Conservation (phyloP, 2,329 filamentous ascomycete species). For the Elsinoe ampelina region DNA sequence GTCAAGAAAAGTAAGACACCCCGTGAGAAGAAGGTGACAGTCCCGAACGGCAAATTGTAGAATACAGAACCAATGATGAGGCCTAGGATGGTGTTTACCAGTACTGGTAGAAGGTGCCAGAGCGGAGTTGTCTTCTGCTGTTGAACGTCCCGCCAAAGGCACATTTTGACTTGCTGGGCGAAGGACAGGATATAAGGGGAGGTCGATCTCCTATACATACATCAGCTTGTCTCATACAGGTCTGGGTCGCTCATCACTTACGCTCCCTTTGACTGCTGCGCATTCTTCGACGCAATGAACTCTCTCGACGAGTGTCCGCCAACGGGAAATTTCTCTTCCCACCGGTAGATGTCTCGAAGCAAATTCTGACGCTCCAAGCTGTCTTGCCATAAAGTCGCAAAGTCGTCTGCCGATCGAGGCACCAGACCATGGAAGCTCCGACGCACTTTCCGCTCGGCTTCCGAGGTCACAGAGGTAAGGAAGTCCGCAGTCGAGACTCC, state of each 20-base stretch:
- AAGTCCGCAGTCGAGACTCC: slow-evolving; percentile 64
- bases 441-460: slow-evolving; percentile 47
- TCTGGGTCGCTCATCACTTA: slow-evolving; percentile 24
- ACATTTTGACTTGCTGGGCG: slow-evolving; percentile 44
- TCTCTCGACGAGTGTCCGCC: slow-evolving; percentile 48
- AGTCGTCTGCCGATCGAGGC: slow-evolving; percentile 61
- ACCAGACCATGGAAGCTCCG: slow-evolving; percentile 52
- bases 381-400: slow-evolving; percentile 44
- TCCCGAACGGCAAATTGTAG: slow-evolving; percentile 30
- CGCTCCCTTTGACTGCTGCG: slow-evolving; percentile 29
- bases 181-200: slow-evolving; percentile 51
- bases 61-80: slow-evolving; percentile 56
- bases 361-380: slow-evolving; percentile 20
- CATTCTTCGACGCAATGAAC: slow-evolving; percentile 34
- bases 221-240: not conserved
- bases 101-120: slow-evolving; percentile 37
- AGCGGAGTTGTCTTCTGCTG: slow-evolving; percentile 46
- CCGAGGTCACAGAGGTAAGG: slow-evolving; percentile 62
- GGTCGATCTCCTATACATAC: slow-evolving; percentile 29
- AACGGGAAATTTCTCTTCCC: slow-evolving; percentile 50
- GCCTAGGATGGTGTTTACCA: slow-evolving; percentile 46
- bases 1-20: not conserved
- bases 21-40: not conserved
- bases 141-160: slow-evolving; percentile 42
- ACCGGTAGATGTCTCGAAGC: slow-evolving; percentile 40